A percentile compares a stretch with the other conserved stretches of the same genome.
phyloP scores from a whole-genome alignment of 768 basidiomycete species.

The Chalciporus sphaerocephalus region DNA sequence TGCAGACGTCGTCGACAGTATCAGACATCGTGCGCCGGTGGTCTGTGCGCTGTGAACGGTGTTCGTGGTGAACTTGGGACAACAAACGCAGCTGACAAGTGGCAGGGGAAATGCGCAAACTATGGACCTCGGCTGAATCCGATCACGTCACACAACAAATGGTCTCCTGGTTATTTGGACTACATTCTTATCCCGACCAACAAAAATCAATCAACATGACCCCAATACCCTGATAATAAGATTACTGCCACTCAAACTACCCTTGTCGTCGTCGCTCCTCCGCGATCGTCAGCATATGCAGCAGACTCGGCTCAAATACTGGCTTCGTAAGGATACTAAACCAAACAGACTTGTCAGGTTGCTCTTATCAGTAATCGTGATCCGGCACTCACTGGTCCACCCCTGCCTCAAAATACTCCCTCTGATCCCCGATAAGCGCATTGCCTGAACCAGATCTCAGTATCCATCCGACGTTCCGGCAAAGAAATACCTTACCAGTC shows the following conservation, averaged over 20 bases:
- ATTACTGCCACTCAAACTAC: not conserved
- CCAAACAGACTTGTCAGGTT: slow-evolving; percentile 9
- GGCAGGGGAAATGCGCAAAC: slow-evolving; percentile 22
- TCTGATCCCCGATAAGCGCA: slow-evolving; percentile 57
- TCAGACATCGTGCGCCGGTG: slow-evolving; percentile 26
- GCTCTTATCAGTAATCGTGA: no score
- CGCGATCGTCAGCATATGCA: slow-evolving; percentile 40
- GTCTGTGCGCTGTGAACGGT: slow-evolving; percentile 30
- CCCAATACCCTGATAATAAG: not conserved
- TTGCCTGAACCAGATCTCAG: slow-evolving; percentile 40
- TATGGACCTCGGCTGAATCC: slow-evolving; percentile 30
- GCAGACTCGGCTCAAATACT: slow-evolving; percentile 55
- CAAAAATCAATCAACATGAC: not conserved
- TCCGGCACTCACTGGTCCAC: slow-evolving; percentile 57
- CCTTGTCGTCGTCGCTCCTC: slow-evolving; percentile 34
- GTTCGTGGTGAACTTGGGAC: slow-evolving; percentile 23
- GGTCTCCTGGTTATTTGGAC: not conserved
- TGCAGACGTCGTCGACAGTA: slow-evolving; percentile 18
- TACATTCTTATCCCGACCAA: slow-evolving; percentile 6
- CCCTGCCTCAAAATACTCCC: slow-evolving; percentile 71
- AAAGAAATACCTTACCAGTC: slow-evolving; percentile 44
- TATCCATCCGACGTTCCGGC: not conserved
- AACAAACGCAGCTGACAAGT: slow-evolving; percentile 32
- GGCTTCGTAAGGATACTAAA: slow-evolving; percentile 75
- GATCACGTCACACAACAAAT: slow-evolving; percentile 27